Percentiles rank a stretch among this genome's conserved stretches.
These are phyloP conservation scores for Amanita pseudoporphyria DNA, from an alignment of 768 basidiomycete species.

Conservation along the genomic window DNA sequence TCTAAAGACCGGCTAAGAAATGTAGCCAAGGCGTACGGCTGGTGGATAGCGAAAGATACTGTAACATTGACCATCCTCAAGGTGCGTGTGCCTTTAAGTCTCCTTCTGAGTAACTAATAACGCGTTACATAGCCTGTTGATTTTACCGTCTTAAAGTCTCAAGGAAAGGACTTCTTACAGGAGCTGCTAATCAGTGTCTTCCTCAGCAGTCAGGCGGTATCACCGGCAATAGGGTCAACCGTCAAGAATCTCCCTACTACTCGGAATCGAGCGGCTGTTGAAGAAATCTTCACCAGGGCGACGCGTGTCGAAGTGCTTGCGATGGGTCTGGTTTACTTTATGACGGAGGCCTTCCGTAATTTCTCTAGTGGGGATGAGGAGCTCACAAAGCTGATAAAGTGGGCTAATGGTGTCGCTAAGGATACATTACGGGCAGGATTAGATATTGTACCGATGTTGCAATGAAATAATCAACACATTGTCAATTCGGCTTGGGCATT, in stretches of 20 bases:
- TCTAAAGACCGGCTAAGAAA: constrained; percentile 55
- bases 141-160: constrained; percentile 64
- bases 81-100: constrained; percentile 32
- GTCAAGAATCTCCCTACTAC: constrained; percentile 27
- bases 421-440: constrained; percentile 61
- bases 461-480: constrained; percentile 14
- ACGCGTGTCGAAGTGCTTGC: constrained; percentile 55
- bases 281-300: constrained; percentile 74
- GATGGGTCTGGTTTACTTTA: constrained; percentile 68
- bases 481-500: constrained; percentile 16
- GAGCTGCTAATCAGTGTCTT: constrained; percentile 65
- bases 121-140: constrained; percentile 63
- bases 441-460: constrained; percentile 32
- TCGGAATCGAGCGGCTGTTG: constrained; percentile 50
- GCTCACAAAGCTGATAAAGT: constrained; percentile 40
- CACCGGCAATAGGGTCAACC: constrained; percentile 45
- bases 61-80: constrained; percentile 73
- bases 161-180: constrained; percentile 55
- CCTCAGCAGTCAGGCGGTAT: constrained; percentile 62
- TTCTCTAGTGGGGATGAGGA: constrained; percentile 22
- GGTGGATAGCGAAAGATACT: constrained; percentile 87
- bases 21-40: constrained; percentile 78
- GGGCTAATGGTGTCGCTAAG: constrained; percentile 59
- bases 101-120: background rate
- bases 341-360: constrained; percentile 34